These are phyloP conservation scores for Starmerella powellii DNA, from an alignment of 805 yeast species.

Conservation along the genomic window DNA sequence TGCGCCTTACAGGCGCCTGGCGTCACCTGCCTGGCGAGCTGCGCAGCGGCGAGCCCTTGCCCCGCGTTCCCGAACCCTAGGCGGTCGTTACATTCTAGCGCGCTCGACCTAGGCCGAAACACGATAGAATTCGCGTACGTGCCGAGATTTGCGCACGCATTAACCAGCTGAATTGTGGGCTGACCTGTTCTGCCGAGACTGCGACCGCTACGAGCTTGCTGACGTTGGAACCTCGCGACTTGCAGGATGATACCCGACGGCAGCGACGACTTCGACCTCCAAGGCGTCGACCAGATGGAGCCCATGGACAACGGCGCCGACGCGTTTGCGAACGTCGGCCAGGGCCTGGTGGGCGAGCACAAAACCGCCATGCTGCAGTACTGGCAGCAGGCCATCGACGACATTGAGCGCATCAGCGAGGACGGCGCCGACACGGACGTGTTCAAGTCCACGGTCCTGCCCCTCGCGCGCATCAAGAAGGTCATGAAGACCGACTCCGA, in stretches of 20 bases:
- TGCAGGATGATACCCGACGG: slow-evolving; percentile 3
- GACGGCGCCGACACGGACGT: slow-evolving; percentile 47
- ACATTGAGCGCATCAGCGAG: slow-evolving; percentile 51
- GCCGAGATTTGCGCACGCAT: too few species aligned
- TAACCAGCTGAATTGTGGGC: too few species aligned
- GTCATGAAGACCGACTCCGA: slow-evolving; percentile 98
- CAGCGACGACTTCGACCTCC: slow-evolving; percentile 7
- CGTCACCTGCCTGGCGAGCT: too few species aligned
- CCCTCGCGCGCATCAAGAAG: slow-evolving; percentile 89
- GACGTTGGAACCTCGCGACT: neutral
- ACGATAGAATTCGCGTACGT: too few species aligned
- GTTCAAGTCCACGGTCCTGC: slow-evolving; percentile 87
- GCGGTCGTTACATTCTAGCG: too few species aligned
- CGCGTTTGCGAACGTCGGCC: slow-evolving; percentile 82
- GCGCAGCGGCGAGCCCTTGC: too few species aligned
- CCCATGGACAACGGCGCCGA: slow-evolving; percentile 33
- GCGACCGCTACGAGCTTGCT: too few species aligned
- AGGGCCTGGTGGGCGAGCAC: slow-evolving; percentile 72
- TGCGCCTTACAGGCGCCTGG: too few species aligned
- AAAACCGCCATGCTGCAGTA: slow-evolving; percentile 85
- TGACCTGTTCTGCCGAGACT: too few species aligned
- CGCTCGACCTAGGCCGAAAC: too few species aligned
- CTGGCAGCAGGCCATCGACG: slow-evolving; percentile 93
- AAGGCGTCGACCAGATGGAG: slow-evolving; percentile 8
- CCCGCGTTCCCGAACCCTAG: too few species aligned